These are phyloP conservation scores for Fistulinella prunicolor DNA, from an alignment of 768 basidiomycete genomes.

Conservation along the genomic window DNA sequence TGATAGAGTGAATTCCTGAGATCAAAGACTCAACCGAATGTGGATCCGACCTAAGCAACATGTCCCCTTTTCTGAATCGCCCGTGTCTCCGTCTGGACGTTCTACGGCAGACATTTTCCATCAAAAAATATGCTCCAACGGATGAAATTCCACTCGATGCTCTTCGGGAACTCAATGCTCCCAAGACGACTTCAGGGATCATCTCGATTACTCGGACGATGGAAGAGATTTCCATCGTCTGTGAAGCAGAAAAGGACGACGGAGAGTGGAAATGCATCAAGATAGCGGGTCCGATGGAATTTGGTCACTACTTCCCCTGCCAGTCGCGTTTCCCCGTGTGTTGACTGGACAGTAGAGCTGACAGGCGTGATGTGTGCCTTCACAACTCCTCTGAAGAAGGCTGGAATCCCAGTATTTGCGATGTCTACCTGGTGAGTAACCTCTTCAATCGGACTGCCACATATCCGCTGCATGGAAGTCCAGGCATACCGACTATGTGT, in stretches of 20 bases:
- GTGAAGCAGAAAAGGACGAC: conserved; percentile 38
- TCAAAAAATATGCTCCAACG: conserved; percentile 38
- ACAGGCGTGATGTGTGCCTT: conserved; percentile 57
- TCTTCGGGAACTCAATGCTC: conserved; percentile 28
- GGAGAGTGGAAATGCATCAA: conserved; percentile 58
- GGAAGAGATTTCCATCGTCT: conserved; percentile 63
- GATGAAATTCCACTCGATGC: conserved; percentile 31
- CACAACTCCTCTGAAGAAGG: conserved; percentile 49
- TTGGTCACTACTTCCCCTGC: conserved; percentile 36
- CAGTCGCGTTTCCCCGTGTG: background rate
- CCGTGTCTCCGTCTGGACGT: conserved; percentile 48
- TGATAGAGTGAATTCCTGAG: too few species aligned
- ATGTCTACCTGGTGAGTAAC: conserved; percentile 58
- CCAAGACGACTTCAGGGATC: conserved; percentile 34
- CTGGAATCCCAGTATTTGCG: conserved; percentile 54
- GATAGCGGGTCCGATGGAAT: conserved; percentile 66
- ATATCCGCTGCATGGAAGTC: background rate
- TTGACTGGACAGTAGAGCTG: conserved; percentile 37
- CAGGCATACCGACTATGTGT: conserved; percentile 68
- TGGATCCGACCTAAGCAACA: conserved; percentile 4
- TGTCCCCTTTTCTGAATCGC: conserved; percentile 46
- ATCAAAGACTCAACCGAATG: too few species aligned
- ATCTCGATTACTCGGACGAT: conserved; percentile 56
- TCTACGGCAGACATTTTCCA: conserved; percentile 42
- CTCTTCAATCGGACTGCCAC: background rate